Evolutionary conservation across 108 stramenopile species (phyloP).

Genomic region (Bacterosira constricta): DNA sequence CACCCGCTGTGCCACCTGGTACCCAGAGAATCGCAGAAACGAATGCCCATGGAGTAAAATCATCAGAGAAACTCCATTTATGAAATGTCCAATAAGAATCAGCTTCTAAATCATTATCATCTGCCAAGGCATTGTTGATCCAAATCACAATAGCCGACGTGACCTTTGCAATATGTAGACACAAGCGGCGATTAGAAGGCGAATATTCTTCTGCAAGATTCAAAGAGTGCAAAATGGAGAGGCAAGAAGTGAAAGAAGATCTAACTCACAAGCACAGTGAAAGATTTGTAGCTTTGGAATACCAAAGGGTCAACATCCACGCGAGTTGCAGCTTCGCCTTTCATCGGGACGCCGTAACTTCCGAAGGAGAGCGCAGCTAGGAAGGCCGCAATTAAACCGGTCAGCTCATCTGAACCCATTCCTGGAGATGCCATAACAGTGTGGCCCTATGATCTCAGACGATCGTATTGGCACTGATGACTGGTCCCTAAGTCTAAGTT

Average conservation of each 20-base stretch:
- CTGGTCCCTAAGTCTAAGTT: no score
- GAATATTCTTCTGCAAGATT: not conserved
- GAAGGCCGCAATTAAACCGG: constrained; percentile 54
- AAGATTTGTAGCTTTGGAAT: constrained; percentile 88
- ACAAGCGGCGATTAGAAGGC: not conserved
- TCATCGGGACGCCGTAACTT: constrained; percentile 86
- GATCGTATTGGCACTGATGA: no score
- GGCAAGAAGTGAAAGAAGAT: not conserved
- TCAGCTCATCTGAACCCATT: constrained; percentile 38
- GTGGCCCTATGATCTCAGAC: no score
- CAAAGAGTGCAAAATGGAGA: not conserved
- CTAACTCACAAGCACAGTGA: constrained; percentile 18
- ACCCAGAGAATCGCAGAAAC: constrained; percentile 75
- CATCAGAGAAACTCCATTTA: constrained; percentile 38
- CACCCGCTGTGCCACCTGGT: constrained; percentile 71
- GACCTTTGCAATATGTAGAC: not conserved
- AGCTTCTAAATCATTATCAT: not conserved
- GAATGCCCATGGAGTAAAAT: constrained; percentile 61
- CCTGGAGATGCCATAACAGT: no score
- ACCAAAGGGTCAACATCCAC: constrained; percentile 85
- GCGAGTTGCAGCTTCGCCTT: constrained; percentile 56
- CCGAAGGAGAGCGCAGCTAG: constrained; percentile 73
- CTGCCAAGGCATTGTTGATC: constrained; percentile 41
- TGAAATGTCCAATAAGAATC: constrained; percentile 6
- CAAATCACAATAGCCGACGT: constrained; percentile 37